Evolutionary conservation across 345 rosid genomes (phyloP).

Genomic region (Lumnitzera racemosa): DNA sequence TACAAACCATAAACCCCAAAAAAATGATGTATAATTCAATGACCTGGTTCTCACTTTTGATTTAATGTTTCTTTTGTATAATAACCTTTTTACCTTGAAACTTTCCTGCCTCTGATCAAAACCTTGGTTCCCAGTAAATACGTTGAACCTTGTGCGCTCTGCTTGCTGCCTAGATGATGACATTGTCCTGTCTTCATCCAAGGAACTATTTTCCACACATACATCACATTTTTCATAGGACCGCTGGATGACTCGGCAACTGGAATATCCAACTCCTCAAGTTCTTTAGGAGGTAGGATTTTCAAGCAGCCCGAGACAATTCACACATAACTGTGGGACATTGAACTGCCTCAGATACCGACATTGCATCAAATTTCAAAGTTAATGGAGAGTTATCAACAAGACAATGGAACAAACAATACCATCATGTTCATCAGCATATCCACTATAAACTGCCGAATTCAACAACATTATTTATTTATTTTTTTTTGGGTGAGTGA

Average conservation of each 20-base stretch:
- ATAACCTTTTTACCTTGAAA: constrained; percentile 47
- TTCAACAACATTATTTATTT: too few species aligned
- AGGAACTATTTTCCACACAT: constrained; percentile 31
- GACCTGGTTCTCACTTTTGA: neutral
- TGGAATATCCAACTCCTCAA: constrained; percentile 56
- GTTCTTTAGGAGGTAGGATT: constrained; percentile 64
- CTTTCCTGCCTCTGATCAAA: constrained; percentile 70
- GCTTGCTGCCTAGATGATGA: constrained; percentile 20
- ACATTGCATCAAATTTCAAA: neutral
- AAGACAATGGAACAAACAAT: too few species aligned
- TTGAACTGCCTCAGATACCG: neutral
- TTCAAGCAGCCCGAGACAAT: constrained; percentile 69
- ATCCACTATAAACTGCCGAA: too few species aligned
- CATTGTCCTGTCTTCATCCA: constrained; percentile 12
- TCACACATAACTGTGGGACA: constrained; percentile 12
- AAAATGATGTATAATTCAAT: neutral
- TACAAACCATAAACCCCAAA: constrained; percentile 19
- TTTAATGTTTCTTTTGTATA: too few species aligned
- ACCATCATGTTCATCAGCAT: too few species aligned
- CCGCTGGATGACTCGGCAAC: constrained; percentile 26
- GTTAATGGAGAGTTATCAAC: too few species aligned
- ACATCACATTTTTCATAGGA: constrained; percentile 50
- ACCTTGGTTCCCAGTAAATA: constrained; percentile 76
- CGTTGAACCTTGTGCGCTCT: constrained; percentile 54
- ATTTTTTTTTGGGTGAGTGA: too few species aligned